Conservation (phyloP, 768 basidiomycete species). For the Auriculariales sp. region DNA sequence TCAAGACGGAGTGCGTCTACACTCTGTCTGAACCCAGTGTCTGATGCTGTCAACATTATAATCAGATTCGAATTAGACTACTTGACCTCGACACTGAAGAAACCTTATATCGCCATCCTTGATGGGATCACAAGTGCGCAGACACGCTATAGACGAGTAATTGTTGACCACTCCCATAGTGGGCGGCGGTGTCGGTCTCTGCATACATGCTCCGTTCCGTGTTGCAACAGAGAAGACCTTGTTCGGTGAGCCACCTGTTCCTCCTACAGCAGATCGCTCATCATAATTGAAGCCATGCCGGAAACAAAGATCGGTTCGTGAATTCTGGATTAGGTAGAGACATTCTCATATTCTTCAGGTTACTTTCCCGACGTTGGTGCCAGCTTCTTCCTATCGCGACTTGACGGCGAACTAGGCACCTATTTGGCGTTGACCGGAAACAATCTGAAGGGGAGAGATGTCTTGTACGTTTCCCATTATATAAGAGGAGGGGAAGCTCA, state of each 20-base stretch:
- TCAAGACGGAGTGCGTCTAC: constrained; percentile 70
- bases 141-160: constrained; percentile 7
- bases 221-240: constrained; percentile 85
- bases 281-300: too few species aligned
- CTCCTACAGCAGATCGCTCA: too few species aligned
- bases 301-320: constrained; percentile 65
- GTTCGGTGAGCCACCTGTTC: too few species aligned
- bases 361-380: constrained; percentile 90
- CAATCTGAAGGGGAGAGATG: constrained; percentile 58
- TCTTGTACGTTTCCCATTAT: constrained; percentile 47
- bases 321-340: neutral
- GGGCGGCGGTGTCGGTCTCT: constrained; percentile 91
- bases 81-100: constrained; percentile 49
- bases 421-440: constrained; percentile 82
- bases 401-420: constrained; percentile 89
- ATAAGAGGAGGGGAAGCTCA: neutral
- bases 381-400: constrained; percentile 71
- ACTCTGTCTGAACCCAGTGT: constrained; percentile 10
- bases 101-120: constrained; percentile 84
- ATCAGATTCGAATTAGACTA: constrained; percentile 70
- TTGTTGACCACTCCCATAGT: constrained; percentile 30
- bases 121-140: constrained; percentile 80
- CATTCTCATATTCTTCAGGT: constrained; percentile 12
- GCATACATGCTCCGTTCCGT: constrained; percentile 72
- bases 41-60: constrained; percentile 7